Base-by-base conservation (phyloP, 257 asterid genomes). In the Schizonepeta tenuifolia region DNA sequence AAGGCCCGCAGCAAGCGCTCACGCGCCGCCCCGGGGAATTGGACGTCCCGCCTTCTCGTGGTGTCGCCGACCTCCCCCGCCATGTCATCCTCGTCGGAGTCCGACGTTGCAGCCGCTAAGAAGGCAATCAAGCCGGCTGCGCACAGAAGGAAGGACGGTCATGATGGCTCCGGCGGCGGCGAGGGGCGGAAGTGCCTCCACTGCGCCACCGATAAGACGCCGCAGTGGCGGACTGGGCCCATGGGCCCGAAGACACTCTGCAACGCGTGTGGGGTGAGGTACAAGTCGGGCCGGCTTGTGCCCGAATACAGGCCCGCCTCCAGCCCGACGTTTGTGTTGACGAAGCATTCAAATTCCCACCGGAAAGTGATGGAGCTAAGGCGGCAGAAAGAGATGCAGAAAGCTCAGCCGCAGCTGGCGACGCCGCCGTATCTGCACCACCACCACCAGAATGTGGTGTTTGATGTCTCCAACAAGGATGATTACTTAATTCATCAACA, bases 161-260 rank as follows among this genome's bases (percentile, higher is more conserved):
- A 36, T 2, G 84, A 82, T 9, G 74, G 62, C 18, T 11, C 58
- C 28, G 66, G 66, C 11, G 71, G 63, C 26, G 63, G 78, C 15
- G 96, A 86, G 35, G 92, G 95, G 11, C 76, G 98, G 81, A 83
- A 70, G 67, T 92, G 98, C 85, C 92, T 88, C 33, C 98, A 92
- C 33, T 92, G 98, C 76, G 95, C 96, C 41, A 88, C 97, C 1
- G 96, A 92, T 78, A 92, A 92, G 81, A 92, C 98, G 21, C 98
- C 97, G 9, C 98, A 92, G 53, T 90, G 98, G 98, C 70, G 98
- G 76, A 92, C 98, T 1, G 98, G 98, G 61, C 97, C 97, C n/a
- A 78, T 87, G 97, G 98, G 98, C 60, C 98, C 98, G 38, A 93
- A 93, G 71, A 92, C 98, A 0, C 85, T 92, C 1, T 92, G 98